Evolutionary conservation across 345 rosid genomes (phyloP), one percentile per base, ranked within the genome.

Genomic region (Eucalyptus tenuipes): DNA sequence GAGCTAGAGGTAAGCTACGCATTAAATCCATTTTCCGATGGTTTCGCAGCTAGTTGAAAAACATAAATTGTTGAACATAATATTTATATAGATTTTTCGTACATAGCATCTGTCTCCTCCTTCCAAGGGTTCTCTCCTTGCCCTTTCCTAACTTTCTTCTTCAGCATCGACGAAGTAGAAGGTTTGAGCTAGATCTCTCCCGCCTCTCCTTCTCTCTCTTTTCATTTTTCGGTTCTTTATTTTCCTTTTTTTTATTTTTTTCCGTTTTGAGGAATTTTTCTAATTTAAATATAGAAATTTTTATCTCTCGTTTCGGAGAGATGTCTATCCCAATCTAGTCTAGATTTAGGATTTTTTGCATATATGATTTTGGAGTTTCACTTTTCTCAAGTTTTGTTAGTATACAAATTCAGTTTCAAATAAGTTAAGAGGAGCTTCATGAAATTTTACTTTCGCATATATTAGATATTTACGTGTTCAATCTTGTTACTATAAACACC

Each of bases 221-320:
- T 55, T 24, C 1, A 24, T 25, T 55, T 9, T 24, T 55, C 10
- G 29, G 2, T 55, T 24, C 27, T 55, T 55, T 24, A 55, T 55
- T 55, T 55, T 55, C 13, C 3, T 24, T 55, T 10, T 18, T 24
- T 24, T 24, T 1, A 1, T 55, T 55, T 55, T 25, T 12, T 10
- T 24, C 29, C 29, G 0, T 55, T 25, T 55, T 22, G 0, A 55
- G 3, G 3, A 55, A 24, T 10, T 4, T 55, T 55, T 55, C 29
- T 55, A 55, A 22, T 55, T 55, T 55, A 55, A 25, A 55, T 55
- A 13, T 55, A 55, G 13, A 10, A 55, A 0, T 24, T 55, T 55
- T 3, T 55, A 22, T 24, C 61, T 55, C 61, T 25, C 6, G 1
- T 10, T 24, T 24, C 2, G 0, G 0, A 2, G 29, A 55, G 13